Conservation (phyloP, 768 basidiomycete species). For the Thelephora ganbajun region DNA sequence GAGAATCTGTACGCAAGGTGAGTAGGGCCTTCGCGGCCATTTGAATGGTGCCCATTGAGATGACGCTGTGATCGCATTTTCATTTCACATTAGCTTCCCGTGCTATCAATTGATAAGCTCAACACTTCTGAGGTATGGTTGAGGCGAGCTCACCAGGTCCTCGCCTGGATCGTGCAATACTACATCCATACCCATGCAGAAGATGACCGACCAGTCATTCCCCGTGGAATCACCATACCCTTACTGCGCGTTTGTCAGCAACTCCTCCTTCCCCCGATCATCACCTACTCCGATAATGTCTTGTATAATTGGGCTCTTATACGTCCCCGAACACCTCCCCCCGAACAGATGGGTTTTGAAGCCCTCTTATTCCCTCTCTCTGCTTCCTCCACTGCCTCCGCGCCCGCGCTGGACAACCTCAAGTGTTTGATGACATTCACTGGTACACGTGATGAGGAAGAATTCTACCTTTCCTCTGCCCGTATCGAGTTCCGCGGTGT, state of each 20-base stretch:
- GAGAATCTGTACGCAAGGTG: conserved; percentile 26
- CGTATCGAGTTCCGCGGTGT: conserved; percentile 81
- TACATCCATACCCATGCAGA: conserved; percentile 33
- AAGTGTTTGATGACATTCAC: conserved; percentile 63
- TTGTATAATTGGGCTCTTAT: conserved; percentile 64
- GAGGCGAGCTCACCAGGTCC: conserved; percentile 39
- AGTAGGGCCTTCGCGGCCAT: conserved; percentile 5
- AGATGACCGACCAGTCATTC: conserved; percentile 36
- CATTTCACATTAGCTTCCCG: conserved; percentile 22
- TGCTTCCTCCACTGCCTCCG: conserved; percentile 4
- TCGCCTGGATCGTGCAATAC: conserved; percentile 41
- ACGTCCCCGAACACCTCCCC: conserved; percentile 7
- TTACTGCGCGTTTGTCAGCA: conserved; percentile 54
- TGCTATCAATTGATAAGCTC: conserved; percentile 22
- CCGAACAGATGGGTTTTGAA: not conserved
- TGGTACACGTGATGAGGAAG: conserved; percentile 61
- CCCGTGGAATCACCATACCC: conserved; percentile 57
- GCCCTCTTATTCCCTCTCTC: not conserved
- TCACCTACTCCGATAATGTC: conserved; percentile 87
- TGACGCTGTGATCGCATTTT: conserved; percentile 4
- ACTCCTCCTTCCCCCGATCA: conserved; percentile 72
- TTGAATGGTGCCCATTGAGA: not conserved
- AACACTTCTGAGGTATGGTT: conserved; percentile 29
- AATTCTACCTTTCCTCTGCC: conserved; percentile 80
- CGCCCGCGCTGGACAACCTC: conserved; percentile 41